Conservation (phyloP, 768 basidiomycete genomes). For the Nidularia pulvinata region DNA sequence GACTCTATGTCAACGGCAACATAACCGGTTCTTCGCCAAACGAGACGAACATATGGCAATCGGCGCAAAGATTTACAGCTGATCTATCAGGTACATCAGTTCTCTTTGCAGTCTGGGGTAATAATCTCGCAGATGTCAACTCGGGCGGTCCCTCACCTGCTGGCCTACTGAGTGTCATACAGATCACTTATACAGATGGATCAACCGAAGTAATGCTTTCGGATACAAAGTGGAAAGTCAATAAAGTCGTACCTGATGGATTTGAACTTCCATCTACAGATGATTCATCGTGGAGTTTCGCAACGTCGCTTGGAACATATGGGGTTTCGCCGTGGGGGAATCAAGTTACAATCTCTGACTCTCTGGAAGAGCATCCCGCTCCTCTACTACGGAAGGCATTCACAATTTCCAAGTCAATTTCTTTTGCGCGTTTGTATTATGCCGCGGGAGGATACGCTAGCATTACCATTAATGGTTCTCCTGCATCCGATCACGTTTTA, state of each 20-base stretch:
- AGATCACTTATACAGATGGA: slow-evolving; percentile 18
- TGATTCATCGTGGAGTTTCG: slow-evolving; percentile 17
- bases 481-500: slow-evolving; percentile 21
- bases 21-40: slow-evolving; percentile 14
- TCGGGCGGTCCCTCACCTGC: slow-evolving; percentile 14
- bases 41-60: slow-evolving; percentile 15
- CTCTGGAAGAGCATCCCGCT: slow-evolving; percentile 23
- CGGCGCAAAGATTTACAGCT: slow-evolving; percentile 14
- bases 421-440: slow-evolving; percentile 22
- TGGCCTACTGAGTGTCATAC: slow-evolving; percentile 16
- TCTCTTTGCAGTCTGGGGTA: slow-evolving; percentile 17
- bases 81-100: slow-evolving; percentile 10
- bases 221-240: slow-evolving; percentile 19
- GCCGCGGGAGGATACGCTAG: slow-evolving; percentile 23
- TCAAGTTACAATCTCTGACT: slow-evolving; percentile 13
- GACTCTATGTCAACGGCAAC: slow-evolving; percentile 21
- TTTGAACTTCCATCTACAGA: slow-evolving; percentile 15
- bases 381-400: slow-evolving; percentile 22
- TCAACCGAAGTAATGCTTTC: slow-evolving; percentile 10
- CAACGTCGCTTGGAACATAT: slow-evolving; percentile 13
- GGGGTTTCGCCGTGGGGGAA: slow-evolving; percentile 18
- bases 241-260: slow-evolving; percentile 8
- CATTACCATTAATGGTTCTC: slow-evolving; percentile 20
- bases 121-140: slow-evolving; percentile 14
- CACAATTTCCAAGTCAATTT: slow-evolving; percentile 11